Evolutionary conservation across 2,329 filamentous ascomycete genomes (phyloP).

Genomic region (Aspergillus eucalypticola): DNA sequence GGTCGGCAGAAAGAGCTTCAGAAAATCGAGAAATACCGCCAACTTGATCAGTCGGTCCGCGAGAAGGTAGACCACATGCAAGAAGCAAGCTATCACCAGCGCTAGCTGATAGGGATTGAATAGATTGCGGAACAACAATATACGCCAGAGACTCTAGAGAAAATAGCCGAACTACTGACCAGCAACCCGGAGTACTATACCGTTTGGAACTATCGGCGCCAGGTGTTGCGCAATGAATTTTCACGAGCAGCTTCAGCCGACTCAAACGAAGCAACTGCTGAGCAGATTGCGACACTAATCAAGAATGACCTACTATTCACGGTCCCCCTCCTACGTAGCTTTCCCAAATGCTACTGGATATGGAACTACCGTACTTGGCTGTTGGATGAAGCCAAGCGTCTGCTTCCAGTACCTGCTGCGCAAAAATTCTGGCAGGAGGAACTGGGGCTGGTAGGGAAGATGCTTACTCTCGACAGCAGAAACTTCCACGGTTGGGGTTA

Average conservation of each 20-base stretch:
- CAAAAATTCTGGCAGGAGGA: constrained; percentile 79
- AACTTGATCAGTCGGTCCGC: constrained; percentile 68
- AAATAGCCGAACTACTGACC: constrained; percentile 46
- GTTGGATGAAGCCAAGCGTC: constrained; percentile 67
- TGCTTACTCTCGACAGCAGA: constrained; percentile 80
- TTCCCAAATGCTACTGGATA: constrained; percentile 98
- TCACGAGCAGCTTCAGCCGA: constrained; percentile 24
- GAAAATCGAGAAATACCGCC: constrained; percentile 74
- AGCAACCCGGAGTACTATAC: constrained; percentile 53
- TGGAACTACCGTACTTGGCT: constrained; percentile 96
- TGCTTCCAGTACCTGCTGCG: constrained; percentile 59
- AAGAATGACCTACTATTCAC: constrained; percentile 77
- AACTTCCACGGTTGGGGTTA: constrained; percentile 99
- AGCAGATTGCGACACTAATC: constrained; percentile 57
- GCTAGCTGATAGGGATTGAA: constrained; percentile 7
- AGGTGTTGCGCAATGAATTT: constrained; percentile 65
- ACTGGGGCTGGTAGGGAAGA: constrained; percentile 78
- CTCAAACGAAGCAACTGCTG: constrained; percentile 41
- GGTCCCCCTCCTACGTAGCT: constrained; percentile 78
- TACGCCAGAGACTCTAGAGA: constrained; percentile 45
- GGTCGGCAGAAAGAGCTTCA: constrained; percentile 69
- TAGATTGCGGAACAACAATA: constrained; percentile 44
- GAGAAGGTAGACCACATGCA: constrained; percentile 54
- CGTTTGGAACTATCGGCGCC: constrained; percentile 61
- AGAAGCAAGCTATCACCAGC: background rate